These are phyloP conservation scores for Hyphodiscus hymeniophilus DNA, from an alignment of 495 filamentous ascomycete species.

Conservation along the genomic window DNA sequence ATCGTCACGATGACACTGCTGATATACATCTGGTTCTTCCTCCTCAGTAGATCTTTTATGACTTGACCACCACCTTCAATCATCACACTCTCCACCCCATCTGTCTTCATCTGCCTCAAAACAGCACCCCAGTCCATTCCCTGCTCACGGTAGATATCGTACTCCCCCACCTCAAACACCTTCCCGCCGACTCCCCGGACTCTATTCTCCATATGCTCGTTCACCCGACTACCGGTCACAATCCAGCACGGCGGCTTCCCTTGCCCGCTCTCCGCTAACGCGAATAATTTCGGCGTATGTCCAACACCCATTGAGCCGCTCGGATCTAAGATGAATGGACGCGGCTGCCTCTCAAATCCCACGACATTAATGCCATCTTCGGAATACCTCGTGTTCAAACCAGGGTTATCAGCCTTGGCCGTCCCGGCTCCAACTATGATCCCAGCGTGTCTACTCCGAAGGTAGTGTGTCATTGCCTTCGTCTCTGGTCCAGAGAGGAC, in stretches of 20 bases:
- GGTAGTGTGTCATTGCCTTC: conserved; percentile 86
- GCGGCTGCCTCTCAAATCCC: conserved; percentile 47
- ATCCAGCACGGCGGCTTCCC: conserved; percentile 70
- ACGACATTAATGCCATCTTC: conserved; percentile 41
- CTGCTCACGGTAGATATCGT: background rate
- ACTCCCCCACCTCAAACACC: background rate
- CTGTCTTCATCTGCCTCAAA: conserved; percentile 5
- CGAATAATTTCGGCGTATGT: conserved; percentile 43
- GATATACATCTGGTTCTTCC: conserved; percentile 53
- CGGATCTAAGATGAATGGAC: conserved; percentile 75
- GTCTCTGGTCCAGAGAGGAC: conserved; percentile 69
- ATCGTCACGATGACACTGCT: conserved; percentile 74
- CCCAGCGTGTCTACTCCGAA: conserved; percentile 73
- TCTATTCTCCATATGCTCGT: conserved; percentile 7
- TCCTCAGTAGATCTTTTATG: conserved; percentile 62
- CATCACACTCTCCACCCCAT: conserved; percentile 67
- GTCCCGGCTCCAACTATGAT: conserved; percentile 82
- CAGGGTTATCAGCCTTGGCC: conserved; percentile 75
- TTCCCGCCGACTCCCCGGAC: conserved; percentile 6
- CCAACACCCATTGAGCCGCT: conserved; percentile 50
- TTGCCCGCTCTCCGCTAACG: conserved; percentile 52
- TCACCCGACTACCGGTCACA: conserved; percentile 6
- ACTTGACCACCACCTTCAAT: conserved; percentile 79
- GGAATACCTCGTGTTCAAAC: conserved; percentile 67
- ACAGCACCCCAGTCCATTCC: conserved; percentile 18